Evolutionary conservation across 2,329 filamentous ascomycete species (phyloP).

Genomic region (Epichloe amarillans): DNA sequence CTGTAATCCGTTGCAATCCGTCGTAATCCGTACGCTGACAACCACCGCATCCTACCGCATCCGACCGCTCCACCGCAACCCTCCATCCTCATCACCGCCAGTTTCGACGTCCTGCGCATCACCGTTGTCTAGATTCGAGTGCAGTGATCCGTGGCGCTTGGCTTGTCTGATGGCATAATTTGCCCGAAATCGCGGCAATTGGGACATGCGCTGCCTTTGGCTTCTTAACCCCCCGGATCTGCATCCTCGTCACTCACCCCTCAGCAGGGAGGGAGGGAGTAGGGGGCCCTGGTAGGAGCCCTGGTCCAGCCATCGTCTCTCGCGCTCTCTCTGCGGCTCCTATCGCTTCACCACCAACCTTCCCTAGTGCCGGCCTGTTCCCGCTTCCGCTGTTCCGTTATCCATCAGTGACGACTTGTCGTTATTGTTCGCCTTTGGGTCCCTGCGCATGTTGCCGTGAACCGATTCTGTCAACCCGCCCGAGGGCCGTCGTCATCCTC

Average conservation of each 20-base stretch:
- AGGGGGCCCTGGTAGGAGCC: not conserved
- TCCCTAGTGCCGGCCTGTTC: not conserved
- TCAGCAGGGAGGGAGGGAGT: not conserved
- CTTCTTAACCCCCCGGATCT: constrained; percentile 19
- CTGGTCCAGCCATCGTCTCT: not conserved
- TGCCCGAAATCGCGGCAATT: constrained; percentile 23
- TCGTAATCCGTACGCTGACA: too few species aligned
- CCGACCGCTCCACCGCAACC: not conserved
- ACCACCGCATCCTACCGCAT: too few species aligned
- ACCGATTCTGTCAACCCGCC: constrained; percentile 1
- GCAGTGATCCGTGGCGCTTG: constrained; percentile 11
- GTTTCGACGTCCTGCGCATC: not conserved
- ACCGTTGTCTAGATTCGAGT: constrained; percentile 7
- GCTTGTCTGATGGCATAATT: constrained; percentile 22
- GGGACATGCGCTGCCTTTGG: constrained; percentile 24
- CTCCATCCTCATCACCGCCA: not conserved
- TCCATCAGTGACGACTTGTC: not conserved
- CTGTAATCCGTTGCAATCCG: too few species aligned
- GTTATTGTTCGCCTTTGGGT: not conserved
- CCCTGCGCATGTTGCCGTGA: constrained; percentile 7
- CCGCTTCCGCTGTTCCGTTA: not conserved
- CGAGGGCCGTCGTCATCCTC: constrained; percentile 2
- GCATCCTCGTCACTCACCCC: constrained; percentile 4
- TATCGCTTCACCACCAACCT: not conserved
- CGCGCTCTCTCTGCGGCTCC: not conserved